These are phyloP conservation scores for Coix lacrymajobi DNA, from an alignment of 176 grass and related monocot species.

Conservation along the genomic window DNA sequence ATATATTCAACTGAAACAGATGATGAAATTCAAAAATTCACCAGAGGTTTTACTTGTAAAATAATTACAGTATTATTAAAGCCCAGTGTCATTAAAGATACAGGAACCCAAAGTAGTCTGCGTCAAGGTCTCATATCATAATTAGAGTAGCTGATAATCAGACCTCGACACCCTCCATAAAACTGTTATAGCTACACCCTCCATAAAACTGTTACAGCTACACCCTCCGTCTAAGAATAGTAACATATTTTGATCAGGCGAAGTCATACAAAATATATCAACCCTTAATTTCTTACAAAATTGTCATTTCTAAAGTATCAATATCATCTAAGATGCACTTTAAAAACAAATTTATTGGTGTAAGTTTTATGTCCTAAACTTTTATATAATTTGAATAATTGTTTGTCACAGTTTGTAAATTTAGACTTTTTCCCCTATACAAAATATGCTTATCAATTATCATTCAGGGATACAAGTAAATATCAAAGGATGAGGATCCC, in stretches of 20 bases:
- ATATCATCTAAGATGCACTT: too few species aligned
- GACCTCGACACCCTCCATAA: background rate
- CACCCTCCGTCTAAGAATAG: background rate
- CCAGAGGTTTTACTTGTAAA: background rate
- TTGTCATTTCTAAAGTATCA: too few species aligned
- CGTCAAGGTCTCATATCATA: background rate
- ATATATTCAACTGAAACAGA: background rate
- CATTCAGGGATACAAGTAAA: background rate
- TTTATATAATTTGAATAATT: background rate
- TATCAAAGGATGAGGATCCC: too few species aligned
- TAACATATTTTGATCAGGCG: background rate
- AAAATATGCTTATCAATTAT: background rate
- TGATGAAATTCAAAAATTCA: background rate
- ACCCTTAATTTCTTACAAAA: too few species aligned
- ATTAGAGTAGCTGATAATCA: background rate
- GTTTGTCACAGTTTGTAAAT: background rate
- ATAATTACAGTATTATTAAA: background rate
- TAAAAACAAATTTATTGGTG: background rate
- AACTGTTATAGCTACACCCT: background rate
- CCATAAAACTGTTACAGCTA: too few species aligned
- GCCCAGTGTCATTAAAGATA: background rate
- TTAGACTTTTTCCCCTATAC: background rate
- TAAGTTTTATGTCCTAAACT: background rate
- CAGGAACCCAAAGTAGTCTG: background rate
- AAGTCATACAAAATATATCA: background rate